These are phyloP conservation scores for Colletotrichum somersetense DNA, from an alignment of 2,329 filamentous ascomycete genomes.

Conservation along the genomic window DNA sequence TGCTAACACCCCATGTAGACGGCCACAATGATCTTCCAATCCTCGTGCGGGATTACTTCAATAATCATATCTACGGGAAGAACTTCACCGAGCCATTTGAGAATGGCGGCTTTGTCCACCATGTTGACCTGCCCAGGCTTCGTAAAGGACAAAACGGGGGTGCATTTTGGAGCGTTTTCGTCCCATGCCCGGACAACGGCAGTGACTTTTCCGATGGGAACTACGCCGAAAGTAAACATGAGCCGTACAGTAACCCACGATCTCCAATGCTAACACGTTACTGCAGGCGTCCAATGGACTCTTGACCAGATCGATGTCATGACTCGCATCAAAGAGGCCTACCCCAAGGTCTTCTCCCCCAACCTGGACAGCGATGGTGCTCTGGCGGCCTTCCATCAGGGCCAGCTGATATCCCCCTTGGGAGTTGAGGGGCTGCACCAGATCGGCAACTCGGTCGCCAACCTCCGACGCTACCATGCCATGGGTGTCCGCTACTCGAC, in stretches of 20 bases:
- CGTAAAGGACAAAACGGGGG: slow-evolving; percentile 80
- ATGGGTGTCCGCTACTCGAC: slow-evolving; percentile 90
- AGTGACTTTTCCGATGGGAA: slow-evolving; percentile 80
- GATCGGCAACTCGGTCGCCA: slow-evolving; percentile 86
- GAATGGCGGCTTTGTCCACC: slow-evolving; percentile 73
- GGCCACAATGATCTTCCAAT: slow-evolving; percentile 92
- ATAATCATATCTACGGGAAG: slow-evolving; percentile 82
- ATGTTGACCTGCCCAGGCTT: slow-evolving; percentile 86
- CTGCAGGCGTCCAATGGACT: slow-evolving; percentile 72
- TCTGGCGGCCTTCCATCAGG: slow-evolving; percentile 68
- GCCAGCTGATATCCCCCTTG: slow-evolving; percentile 80
- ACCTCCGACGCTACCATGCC: slow-evolving; percentile 79
- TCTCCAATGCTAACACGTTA: background rate
- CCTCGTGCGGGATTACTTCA: slow-evolving; percentile 72
- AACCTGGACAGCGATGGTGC: slow-evolving; percentile 72
- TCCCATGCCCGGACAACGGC: slow-evolving; percentile 79
- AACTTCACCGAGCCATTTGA: slow-evolving; percentile 83
- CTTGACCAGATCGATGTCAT: slow-evolving; percentile 82
- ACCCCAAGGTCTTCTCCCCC: slow-evolving; percentile 78
- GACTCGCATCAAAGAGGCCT: slow-evolving; percentile 71
- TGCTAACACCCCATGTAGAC: slow-evolving; percentile 63
- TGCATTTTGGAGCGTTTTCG: slow-evolving; percentile 93
- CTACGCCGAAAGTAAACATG: slow-evolving; percentile 72
- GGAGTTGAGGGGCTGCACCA: slow-evolving; percentile 93
- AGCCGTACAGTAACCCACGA: background rate